Evolutionary conservation across 202 grass and related monocot species (phyloP).

Genomic region (Bolboschoenoplectus hybrid): DNA sequence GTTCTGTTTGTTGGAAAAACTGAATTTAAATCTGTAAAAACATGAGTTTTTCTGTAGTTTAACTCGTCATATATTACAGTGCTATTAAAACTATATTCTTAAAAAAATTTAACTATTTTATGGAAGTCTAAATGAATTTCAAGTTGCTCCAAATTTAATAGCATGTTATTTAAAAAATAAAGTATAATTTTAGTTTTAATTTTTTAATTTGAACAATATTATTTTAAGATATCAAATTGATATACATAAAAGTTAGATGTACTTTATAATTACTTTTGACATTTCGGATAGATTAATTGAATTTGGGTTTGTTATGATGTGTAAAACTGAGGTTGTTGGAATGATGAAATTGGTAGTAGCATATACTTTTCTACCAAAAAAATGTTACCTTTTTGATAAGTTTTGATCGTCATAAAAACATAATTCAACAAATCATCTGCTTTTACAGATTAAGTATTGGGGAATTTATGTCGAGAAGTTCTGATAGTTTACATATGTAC

Average conservation of each 20-base stretch:
- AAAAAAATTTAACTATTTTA: neutral
- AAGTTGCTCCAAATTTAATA: no score
- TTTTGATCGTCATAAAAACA: neutral
- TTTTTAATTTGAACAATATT: neutral
- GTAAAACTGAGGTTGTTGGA: no score
- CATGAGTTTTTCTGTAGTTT: no score
- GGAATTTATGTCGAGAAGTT: neutral
- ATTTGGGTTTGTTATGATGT: no score
- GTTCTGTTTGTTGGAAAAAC: no score
- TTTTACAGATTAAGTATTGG: neutral
- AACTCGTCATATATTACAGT: no score
- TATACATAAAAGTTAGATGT: neutral
- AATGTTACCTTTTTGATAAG: neutral
- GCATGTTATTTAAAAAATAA: neutral
- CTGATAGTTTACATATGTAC: neutral
- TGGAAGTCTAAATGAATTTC: neutral
- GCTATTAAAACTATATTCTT: no score
- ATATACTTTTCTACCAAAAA: neutral
- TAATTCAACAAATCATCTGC: neutral
- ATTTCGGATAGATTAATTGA: no score
- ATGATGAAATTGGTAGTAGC: no score
- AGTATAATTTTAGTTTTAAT: neutral
- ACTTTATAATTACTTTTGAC: neutral
- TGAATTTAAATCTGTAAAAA: no score
- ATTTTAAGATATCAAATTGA: neutral